phyloP scores from a whole-genome alignment of 805 yeast genomes.

The Alloascoidea hylecoeti region DNA sequence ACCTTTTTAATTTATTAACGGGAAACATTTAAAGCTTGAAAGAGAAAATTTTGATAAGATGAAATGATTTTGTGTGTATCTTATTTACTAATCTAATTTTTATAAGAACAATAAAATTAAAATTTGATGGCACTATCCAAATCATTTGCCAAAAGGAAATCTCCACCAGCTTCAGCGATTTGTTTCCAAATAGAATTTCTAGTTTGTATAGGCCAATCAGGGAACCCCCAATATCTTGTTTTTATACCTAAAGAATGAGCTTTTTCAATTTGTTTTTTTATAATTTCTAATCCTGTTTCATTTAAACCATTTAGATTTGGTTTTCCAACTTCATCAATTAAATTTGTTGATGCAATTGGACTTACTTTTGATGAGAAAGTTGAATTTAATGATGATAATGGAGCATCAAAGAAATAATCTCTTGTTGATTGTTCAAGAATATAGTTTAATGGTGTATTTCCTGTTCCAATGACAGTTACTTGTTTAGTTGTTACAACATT shows the following conservation, averaged over 20 bases:
- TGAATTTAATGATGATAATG: conserved; percentile 17
- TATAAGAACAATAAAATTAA: no score
- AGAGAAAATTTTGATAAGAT: no score
- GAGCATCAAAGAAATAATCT: conserved; percentile 39
- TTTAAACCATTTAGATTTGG: conserved; percentile 18
- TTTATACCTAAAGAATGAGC: conserved; percentile 38
- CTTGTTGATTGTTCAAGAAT: conserved; percentile 14
- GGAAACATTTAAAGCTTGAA: no score
- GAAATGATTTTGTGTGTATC: no score
- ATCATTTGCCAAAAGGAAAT: conserved; percentile 51
- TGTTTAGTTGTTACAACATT: conserved; percentile 16
- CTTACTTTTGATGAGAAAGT: conserved; percentile 10
- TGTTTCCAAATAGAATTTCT: conserved; percentile 35
- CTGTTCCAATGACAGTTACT: conserved; percentile 53
- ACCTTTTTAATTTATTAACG: no score
- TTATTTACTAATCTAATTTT: no score
- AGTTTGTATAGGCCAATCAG: conserved; percentile 42
- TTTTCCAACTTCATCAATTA: conserved; percentile 13
- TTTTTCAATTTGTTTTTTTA: conserved; percentile 16
- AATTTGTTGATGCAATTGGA: conserved; percentile 23
- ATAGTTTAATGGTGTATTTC: conserved; percentile 37
- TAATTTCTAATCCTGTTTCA: conserved; percentile 15
- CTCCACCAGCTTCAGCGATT: conserved; percentile 32
- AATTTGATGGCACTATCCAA: conserved; percentile 28
- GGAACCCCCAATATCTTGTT: conserved; percentile 62